Conservation (phyloP, 148 eudicot genomes). For the Spergularia marina region DNA sequence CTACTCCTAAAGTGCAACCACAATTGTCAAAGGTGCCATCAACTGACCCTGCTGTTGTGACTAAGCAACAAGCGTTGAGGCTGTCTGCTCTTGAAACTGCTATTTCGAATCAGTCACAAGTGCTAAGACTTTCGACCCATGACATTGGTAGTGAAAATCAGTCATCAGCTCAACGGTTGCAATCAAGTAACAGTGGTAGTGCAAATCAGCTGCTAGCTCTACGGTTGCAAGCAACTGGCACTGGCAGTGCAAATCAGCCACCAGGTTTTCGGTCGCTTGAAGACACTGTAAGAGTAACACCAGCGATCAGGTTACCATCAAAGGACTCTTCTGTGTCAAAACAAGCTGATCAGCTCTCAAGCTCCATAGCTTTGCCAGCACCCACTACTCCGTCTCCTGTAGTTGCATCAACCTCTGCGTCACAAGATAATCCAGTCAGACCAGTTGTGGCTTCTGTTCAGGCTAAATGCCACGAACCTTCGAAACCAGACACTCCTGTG, state of each 20-base stretch:
- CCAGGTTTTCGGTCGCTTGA: not conserved
- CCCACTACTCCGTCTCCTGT: slow-evolving; percentile 23
- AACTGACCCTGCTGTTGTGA: not conserved
- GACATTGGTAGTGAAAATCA: not conserved
- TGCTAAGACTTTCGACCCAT: not conserved
- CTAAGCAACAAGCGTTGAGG: slow-evolving; percentile 5
- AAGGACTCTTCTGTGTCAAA: slow-evolving; percentile 23
- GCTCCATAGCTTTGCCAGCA: slow-evolving; percentile 30
- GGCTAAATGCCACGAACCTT: slow-evolving; percentile 29
- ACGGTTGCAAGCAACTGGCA: not conserved
- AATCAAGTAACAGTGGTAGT: not conserved
- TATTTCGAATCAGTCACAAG: not conserved
- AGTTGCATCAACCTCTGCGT: slow-evolving; percentile 20
- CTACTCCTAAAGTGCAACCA: slow-evolving; percentile 33
- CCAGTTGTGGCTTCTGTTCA: slow-evolving; percentile 18
- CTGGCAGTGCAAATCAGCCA: not conserved
- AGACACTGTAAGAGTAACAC: not conserved
- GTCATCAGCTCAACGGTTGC: not conserved
- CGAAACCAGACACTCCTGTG: slow-evolving; percentile 11
- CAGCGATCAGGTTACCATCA: not conserved
- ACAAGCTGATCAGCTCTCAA: slow-evolving; percentile 29
- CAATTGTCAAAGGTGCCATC: slow-evolving; percentile 16
- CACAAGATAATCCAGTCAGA: slow-evolving; percentile 27
- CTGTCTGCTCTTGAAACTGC: slow-evolving; percentile 24
- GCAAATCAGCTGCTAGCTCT: not conserved